Conservation (phyloP, 2,329 filamentous ascomycete genomes). For the Passalora sequoiae region DNA sequence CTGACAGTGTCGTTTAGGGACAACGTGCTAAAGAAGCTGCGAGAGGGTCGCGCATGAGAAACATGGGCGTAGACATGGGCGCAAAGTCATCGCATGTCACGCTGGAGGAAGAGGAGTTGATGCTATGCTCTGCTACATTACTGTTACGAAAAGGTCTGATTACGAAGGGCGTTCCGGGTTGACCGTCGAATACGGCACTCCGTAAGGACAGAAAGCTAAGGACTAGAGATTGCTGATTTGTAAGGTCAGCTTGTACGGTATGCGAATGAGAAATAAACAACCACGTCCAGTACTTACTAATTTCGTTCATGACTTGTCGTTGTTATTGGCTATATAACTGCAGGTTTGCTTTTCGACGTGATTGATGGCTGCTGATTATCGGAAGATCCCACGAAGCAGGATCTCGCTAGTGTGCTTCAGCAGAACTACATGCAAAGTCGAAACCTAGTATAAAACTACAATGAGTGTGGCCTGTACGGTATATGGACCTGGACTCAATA, state of each 20-base stretch:
- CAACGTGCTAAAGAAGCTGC: slow-evolving; percentile 10
- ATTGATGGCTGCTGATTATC: too few species aligned
- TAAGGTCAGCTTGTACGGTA: not conserved
- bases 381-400: too few species aligned
- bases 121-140: not conserved
- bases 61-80: not conserved
- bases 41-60: slow-evolving; percentile 5
- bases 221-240: not conserved
- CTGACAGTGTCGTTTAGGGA: slow-evolving; percentile 4
- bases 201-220: not conserved
- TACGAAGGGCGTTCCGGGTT: not conserved
- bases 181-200: not conserved
- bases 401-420: too few species aligned
- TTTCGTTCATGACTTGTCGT: too few species aligned
- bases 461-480: too few species aligned
- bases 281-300: not conserved
- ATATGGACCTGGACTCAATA: too few species aligned
- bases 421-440: too few species aligned
- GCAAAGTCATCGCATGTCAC: slow-evolving; percentile 5
- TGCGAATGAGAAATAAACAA: slow-evolving; percentile 1
- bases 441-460: too few species aligned
- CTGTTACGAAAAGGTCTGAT: not conserved
- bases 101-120: not conserved
- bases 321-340: too few species aligned
- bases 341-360: too few species aligned